Percentiles rank a stretch among this genome's conserved stretches.
Conservation (phyloP, 139 green algal genomes). For the Micromonas commoda region DNA sequence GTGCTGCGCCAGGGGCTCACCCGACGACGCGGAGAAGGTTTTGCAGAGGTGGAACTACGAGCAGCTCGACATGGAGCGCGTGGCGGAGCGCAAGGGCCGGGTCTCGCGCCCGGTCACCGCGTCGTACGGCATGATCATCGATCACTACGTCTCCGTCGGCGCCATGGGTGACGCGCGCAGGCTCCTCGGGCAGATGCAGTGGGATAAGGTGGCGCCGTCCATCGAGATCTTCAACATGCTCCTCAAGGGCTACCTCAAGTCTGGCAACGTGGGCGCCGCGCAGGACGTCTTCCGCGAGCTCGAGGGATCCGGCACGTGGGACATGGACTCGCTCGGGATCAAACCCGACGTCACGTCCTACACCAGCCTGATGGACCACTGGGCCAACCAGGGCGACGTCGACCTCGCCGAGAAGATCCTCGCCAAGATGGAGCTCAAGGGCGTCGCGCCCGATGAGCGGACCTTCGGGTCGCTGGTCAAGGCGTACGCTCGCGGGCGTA, state of each 20-base stretch:
- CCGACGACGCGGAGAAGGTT: conserved; percentile 2
- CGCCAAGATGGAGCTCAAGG: neutral
- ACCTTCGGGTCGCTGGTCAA: conserved; percentile 13
- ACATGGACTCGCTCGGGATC: conserved; percentile 16
- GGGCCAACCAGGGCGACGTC: neutral
- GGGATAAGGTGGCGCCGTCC: conserved; percentile 10
- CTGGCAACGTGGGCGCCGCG: conserved; percentile 3
- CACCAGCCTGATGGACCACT: conserved; percentile 22
- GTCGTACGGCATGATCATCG: conserved; percentile 22
- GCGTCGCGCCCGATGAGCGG: neutral
- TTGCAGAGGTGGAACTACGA: conserved; percentile 14
- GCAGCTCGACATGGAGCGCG: conserved; percentile 12
- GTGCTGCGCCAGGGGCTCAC: neutral
- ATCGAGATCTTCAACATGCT: conserved; percentile 26
- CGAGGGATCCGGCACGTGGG: conserved; percentile 15
- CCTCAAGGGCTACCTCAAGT: neutral
- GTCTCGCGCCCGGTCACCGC: neutral
- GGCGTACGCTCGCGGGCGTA: conserved; percentile 17
- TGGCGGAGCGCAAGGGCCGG: neutral
- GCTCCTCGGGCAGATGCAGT: conserved; percentile 18
- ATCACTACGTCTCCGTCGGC: neutral
- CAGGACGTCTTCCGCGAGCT: conserved; percentile 25
- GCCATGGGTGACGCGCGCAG: neutral
- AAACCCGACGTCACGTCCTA: conserved; percentile 10
- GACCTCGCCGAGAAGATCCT: neutral